Evolutionary conservation across 768 basidiomycete species (phyloP), one percentile per base, ranked within the genome.

Genomic region (Phlebiopsis flavidoalba): DNA sequence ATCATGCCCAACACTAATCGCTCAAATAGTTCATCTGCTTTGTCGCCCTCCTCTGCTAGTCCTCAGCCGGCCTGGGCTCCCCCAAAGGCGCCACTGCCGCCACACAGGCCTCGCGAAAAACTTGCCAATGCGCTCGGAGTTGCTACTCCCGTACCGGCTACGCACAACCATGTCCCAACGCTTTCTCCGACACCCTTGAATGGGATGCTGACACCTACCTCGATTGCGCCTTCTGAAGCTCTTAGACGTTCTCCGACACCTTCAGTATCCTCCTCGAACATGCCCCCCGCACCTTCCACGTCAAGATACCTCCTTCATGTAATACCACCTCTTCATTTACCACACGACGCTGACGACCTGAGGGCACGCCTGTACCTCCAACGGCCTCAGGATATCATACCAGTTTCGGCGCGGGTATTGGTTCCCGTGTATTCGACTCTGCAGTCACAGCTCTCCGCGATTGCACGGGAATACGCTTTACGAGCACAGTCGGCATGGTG

Each of bases 391-490:
- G 88, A n/a, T 90, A 91, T 66, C 88, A 91, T 63, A 78, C 82
- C 87, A 89, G 53, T 91, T 92, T 69, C 83, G 83, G 14, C 83
- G 95, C 26, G 95, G 95, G 87, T 85, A n/a, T 79, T 98, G 12
- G 83, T 98, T 4, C 89, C 95, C 0, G 79, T 98, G 0, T 85
- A 95, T 69, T 79, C 94, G 5, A 92, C 88, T 0, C 76, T 98
- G 1, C 87, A 92, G 46, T 82, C 86, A 0, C 95, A 97, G 70
- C 75, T 97, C 10, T 78, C 79, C 21, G 90, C 93, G 7, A 97
- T 98, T 55, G 94, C 95, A 14, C 88, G 87, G 73, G 95, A 98
- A 74, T 98, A 95, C 68, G 91, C 91, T 2, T 77, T 98, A 17
- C 95, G 1, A 93, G 88, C 65, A 92, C 91, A 0, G 74, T 83